A percentile compares a stretch with the other conserved stretches of the same genome.
phyloP scores from a whole-genome alignment of 2,329 filamentous ascomycete species.

The Botryotinia globosa region DNA sequence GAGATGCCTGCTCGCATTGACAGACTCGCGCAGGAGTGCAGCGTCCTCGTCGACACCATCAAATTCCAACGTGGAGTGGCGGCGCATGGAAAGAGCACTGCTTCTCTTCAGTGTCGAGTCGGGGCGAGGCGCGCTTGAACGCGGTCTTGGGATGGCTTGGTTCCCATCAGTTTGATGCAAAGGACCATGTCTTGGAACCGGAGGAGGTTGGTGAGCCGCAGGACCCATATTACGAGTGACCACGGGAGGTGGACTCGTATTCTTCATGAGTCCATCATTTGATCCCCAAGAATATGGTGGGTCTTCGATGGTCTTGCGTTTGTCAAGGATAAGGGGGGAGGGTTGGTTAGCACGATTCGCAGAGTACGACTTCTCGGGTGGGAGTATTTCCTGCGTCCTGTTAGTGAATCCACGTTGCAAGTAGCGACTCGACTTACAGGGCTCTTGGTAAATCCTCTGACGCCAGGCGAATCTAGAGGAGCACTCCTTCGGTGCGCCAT shows the following conservation, averaged over 20 bases:
- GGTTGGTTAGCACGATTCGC: constrained; percentile 30
- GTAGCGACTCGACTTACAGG: constrained; percentile 31
- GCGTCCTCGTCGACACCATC: constrained; percentile 38
- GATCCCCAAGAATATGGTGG: constrained; percentile 38
- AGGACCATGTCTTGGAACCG: constrained; percentile 19
- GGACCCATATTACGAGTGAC: constrained; percentile 26
- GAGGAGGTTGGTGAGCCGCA: constrained; percentile 16
- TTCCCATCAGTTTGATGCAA: constrained; percentile 6
- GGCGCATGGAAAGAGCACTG: constrained; percentile 33
- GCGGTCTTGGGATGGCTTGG: constrained; percentile 20
- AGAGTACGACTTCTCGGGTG: constrained; percentile 27
- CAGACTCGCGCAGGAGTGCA: constrained; percentile 36
- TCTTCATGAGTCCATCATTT: constrained; percentile 35
- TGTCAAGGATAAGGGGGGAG: constrained; percentile 35
- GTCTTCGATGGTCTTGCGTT: constrained; percentile 31
- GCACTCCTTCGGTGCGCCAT: constrained; percentile 36
- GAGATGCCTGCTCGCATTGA: constrained; percentile 34
- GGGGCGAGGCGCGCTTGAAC: constrained; percentile 13
- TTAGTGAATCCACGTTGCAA: constrained; percentile 18
- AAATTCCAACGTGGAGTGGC: constrained; percentile 35
- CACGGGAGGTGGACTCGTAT: constrained; percentile 31
- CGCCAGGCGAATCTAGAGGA: constrained; percentile 31
- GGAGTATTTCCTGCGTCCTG: constrained; percentile 27
- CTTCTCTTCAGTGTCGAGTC: constrained; percentile 33
- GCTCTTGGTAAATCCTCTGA: constrained; percentile 31